phyloP scores from a whole-genome alignment of 169 alveolate species.

The Eimeria necatrix region DNA sequence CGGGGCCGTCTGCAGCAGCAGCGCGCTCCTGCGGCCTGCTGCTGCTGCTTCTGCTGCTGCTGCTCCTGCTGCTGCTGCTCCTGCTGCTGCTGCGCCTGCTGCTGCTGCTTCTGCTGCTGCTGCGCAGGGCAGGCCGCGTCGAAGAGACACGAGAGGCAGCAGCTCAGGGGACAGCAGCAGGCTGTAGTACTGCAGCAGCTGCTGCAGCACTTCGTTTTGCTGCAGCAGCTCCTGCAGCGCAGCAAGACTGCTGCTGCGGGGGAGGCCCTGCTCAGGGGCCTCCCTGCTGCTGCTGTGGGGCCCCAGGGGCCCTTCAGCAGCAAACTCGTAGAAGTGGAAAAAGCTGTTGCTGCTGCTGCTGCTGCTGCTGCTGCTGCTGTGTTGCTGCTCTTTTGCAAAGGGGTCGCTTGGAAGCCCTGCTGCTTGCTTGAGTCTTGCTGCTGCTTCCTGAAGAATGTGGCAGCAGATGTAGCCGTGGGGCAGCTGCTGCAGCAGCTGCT shows the following conservation, averaged over 20 bases:
- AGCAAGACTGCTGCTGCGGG: background rate
- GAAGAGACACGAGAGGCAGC: background rate
- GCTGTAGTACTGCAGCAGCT: constrained; percentile 42
- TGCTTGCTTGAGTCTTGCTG: background rate
- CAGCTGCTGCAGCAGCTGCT: background rate
- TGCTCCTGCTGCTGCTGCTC: no score
- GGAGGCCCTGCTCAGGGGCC: no score
- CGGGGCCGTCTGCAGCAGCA: constrained; percentile 18
- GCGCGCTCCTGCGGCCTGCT: no score
- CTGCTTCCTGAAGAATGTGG: constrained; percentile 52
- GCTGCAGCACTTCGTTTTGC: constrained; percentile 7
- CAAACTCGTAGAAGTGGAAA: background rate
- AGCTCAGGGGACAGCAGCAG: constrained; percentile 44
- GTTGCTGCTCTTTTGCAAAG: background rate
- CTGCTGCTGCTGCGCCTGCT: no score
- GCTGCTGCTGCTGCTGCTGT: constrained; percentile 5
- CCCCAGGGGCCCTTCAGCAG: background rate
- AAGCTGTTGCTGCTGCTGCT: background rate
- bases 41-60: no score
- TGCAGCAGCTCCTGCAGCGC: constrained; percentile 22
- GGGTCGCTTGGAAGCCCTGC: background rate
- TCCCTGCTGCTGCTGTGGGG: background rate
- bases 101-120: no score
- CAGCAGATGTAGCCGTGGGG: constrained; percentile 16
- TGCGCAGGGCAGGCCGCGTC: constrained; percentile 42